Base-by-base conservation (phyloP, 352 stramenopile genomes). In the Phytophthora cajani region DNA sequence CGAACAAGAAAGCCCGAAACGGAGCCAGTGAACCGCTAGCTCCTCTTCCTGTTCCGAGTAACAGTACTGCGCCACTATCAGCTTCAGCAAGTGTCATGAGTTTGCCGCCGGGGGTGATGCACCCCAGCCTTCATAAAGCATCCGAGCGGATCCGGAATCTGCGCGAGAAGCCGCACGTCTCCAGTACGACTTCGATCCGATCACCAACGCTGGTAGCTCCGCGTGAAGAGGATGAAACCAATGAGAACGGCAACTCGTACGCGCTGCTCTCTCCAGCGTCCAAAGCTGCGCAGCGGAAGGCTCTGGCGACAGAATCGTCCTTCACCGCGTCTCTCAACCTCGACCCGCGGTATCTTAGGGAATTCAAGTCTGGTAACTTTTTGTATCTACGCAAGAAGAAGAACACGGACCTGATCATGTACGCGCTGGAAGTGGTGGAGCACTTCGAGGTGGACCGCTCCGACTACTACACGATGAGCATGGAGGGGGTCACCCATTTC, bases 381-480 rank as follows among this genome's bases (percentile, higher is more conserved):
- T 64, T 95, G 27, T 95, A 95, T 51, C 62, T 95, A 6, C 83
- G 86, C 56, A 89, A 89, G 62, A 85, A 87, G 40, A 69, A 66
- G 11, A 72, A 92, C 58, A 78, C 81, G 10, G 86, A 93, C 61
- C 64, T 92, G 5, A 75, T 94, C 32, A 93, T 95, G 83, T 95
- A 95, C 62, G 85, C 85, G 25, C 79, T 95, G 16, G 80, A 95
- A 70, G 86, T 95, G 7, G 86, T 93, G 19, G 86, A 94, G 62
- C 89, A 96, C 52, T 92, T 85, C 42, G 78, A 91, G 33, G 86
- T 96, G n/a, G 89, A 97, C 60, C 84, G 82, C 0, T 69, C 64
- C 36, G 78, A 97, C 70, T 98, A 98, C 77, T 98, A 97, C 61
- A 98, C 95, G 12, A 92, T 98, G 74, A 98, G 90, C 61, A 82